A percentile compares a stretch with the other conserved stretches of the same genome.
phyloP scores from a whole-genome alignment of 306 rosid genomes.

The Fagus crenata region DNA sequence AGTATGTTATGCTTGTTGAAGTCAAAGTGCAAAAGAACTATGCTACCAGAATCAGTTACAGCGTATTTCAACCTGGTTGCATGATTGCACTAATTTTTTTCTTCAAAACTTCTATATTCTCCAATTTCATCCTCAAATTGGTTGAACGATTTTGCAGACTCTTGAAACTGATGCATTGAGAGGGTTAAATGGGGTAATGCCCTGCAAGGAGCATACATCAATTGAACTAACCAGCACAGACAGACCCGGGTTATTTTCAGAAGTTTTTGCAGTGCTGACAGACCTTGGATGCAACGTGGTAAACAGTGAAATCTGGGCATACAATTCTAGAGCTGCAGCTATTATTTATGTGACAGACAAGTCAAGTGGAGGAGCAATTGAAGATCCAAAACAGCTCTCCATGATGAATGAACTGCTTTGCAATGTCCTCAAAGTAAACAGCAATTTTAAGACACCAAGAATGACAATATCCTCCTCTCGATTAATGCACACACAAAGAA shows the following conservation, averaged over 20 bases:
- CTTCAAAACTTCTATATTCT: neutral
- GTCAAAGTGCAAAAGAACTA: too few species aligned
- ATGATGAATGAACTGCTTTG: conserved; percentile 70
- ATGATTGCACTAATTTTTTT: neutral
- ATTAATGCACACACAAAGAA: conserved; percentile 68
- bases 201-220: conserved; percentile 82
- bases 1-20: too few species aligned
- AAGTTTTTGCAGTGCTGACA: conserved; percentile 87
- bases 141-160: conserved; percentile 49
- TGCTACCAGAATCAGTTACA: too few species aligned
- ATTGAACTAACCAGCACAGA: conserved; percentile 89
- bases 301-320: conserved; percentile 96
- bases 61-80: too few species aligned
- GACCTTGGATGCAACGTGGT: conserved; percentile 87
- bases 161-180: conserved; percentile 76
- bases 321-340: conserved; percentile 86
- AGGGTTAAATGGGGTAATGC: conserved; percentile 80
- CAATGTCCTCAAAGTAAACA: conserved; percentile 74
- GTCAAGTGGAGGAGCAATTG: conserved; percentile 59
- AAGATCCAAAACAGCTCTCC: conserved; percentile 64
- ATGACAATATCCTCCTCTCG: conserved; percentile 71
- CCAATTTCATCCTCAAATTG: neutral
- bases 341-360: conserved; percentile 81
- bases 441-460: conserved; percentile 64
- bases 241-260: conserved; percentile 91